Base-by-base conservation (phyloP, 257 asterid genomes). In the Solanum ahanhuiri region DNA sequence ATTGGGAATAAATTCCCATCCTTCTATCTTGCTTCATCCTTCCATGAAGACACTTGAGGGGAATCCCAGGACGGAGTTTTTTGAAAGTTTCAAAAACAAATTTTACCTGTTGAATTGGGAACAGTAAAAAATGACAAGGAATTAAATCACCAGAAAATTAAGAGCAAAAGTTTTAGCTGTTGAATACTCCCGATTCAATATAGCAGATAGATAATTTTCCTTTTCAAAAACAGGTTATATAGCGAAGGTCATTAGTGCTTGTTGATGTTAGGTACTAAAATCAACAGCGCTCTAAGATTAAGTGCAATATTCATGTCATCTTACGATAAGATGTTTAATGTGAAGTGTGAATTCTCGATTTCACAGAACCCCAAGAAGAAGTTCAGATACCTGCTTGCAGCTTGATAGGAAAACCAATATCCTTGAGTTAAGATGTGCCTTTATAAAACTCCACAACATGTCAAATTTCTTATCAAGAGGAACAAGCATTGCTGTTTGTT, bases 41-140 rank as follows among this genome's bases (percentile, higher is more conserved):
- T 89, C 98, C 98, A 87, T 95, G 96, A 86, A 95, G 93, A 89
- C 97, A 94, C 89, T 89, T 94, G 89, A 97, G 88, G 9, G 99
- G 98, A 82, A 93, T 91, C 31, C 98, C 98, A 33, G 99, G 99
- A 83, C 98, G 98, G 41, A 97, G 97, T 92, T 97, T 97, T 91
- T 91, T 97, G 93, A 97, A 97, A 31, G 97, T 86, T 89, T 95
- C 98, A 85, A 86, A 93, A 28, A 91, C 94, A 90, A 93, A 97
- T 87, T 90, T 97, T 43, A 97, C 98, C 99, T 96, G 92, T 86
- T 48, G 51, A 34, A 88, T 33, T 41, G 64, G 7, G 84, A 12
- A 23, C 39, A 25, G 18, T 72, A 25, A 54, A 85, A 58, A 64
- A 35, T 41, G 33, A 72, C 20, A 20, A 37, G 48, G 66, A 41